Evolutionary conservation across 2,329 filamentous ascomycete genomes (phyloP).

Genomic region (Thielaviopsis ethacetica): DNA sequence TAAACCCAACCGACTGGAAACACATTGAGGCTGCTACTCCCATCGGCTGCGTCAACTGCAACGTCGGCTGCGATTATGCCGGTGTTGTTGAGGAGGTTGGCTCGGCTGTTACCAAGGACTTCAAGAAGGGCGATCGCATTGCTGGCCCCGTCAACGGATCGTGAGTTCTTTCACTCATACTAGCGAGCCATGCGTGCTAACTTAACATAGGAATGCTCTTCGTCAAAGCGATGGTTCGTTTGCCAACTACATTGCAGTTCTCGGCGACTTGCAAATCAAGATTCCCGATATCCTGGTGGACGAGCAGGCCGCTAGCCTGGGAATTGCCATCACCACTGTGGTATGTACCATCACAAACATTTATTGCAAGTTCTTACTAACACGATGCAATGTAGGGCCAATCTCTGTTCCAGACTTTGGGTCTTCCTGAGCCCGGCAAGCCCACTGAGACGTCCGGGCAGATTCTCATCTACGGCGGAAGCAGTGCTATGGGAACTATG

Average conservation of each 20-base stretch:
- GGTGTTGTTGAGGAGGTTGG: constrained; percentile 31
- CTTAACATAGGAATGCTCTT: constrained; percentile 13
- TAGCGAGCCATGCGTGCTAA: neutral
- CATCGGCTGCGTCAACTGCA: constrained; percentile 13
- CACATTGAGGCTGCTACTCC: constrained; percentile 16
- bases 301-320: constrained; percentile 30
- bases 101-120: constrained; percentile 23
- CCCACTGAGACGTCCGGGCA: constrained; percentile 16
- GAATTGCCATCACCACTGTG: constrained; percentile 27
- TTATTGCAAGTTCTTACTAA: neutral
- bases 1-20: constrained; percentile 25
- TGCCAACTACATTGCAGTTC: constrained; percentile 23
- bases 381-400: constrained; percentile 25
- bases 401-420: constrained; percentile 30
- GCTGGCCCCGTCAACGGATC: constrained; percentile 24
- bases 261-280: constrained; percentile 26
- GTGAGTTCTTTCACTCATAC: constrained; percentile 11
- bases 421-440: constrained; percentile 28
- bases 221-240: constrained; percentile 25
- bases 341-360: constrained; percentile 12
- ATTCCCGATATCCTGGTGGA: constrained; percentile 28
- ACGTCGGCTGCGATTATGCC: constrained; percentile 29
- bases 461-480: constrained; percentile 27
- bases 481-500: constrained; percentile 37
- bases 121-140: constrained; percentile 32